Base-by-base conservation (phyloP, 495 filamentous ascomycete species). In the Podospora pseudocomata region DNA sequence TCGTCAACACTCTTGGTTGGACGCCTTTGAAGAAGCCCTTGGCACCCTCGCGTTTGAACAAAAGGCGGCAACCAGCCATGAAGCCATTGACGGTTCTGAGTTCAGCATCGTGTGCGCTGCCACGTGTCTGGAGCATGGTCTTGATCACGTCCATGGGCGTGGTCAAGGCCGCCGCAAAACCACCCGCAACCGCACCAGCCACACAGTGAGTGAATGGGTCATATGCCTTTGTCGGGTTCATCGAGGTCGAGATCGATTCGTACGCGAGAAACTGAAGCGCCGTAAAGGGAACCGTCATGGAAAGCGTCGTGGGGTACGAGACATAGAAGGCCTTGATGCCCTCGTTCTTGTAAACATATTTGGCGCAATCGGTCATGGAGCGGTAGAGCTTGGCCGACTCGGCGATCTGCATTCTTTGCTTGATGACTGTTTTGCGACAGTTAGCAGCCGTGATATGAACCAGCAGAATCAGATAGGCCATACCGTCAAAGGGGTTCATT, bases 401-500 rank as follows among this genome's bases (percentile, higher is more conserved):
- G 71, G 97, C 92, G 65, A 99, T 90, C 77, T 99, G 95, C 95
- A 99, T 99, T 62, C 95, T 91, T 78, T 99, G 95, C 81, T 99
- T 99, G 84, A 99, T 95, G 39, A 99, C 95, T 97, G 73, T 26
- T 26, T 5, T 28, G 15, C 11, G 19, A 44, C 34, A 23, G 60
- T 15, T 15, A 64, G 64, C 70, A 73, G 75, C 80, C 65, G 72
- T 55, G 6, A 15, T 28, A 58, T 60, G 44, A 26, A 4, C 39
- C 59, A 19, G 15, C 11, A 27, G 39, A 7, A 11, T 34, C 27
- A 27, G 59, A 34, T 59, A n/a, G 58, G 30, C 76, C 86, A 76
- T 84, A 97, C 93, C 94, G 82, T 99, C 95, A 78, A 99, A 99
- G 32, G 95, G 95, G 78, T 98, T 99, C 95, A 99, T 99, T 62